These are phyloP conservation scores for Mortierella alpina DNA, from an alignment of 192 early-diverging fungal species.

Conservation along the genomic window DNA sequence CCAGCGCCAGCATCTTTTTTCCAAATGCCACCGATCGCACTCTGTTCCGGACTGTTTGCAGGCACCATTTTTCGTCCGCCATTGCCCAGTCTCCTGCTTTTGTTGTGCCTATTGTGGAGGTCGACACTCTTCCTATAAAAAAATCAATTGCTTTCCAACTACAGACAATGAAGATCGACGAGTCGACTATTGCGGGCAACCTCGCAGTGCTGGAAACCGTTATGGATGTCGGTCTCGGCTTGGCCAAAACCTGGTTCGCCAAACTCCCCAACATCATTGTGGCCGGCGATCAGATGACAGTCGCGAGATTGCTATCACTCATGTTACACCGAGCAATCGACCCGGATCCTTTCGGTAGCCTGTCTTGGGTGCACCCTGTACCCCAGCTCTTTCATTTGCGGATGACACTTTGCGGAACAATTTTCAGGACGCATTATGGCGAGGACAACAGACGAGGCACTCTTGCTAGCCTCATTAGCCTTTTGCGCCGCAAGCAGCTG, in stretches of 20 bases:
- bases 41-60: constrained; percentile 3
- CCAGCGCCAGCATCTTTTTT: constrained; percentile 5
- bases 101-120: constrained; percentile 6
- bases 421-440: constrained; percentile 25
- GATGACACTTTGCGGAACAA: constrained; percentile 1
- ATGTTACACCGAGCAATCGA: constrained; percentile 4
- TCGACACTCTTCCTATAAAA: constrained; percentile 3
- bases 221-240: constrained; percentile 3
- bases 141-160: constrained; percentile 15
- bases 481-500: constrained; percentile 10
- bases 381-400: constrained; percentile 16
- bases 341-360: constrained; percentile 9
- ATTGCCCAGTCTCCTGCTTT: constrained; percentile 5
- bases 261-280: constrained; percentile 9
- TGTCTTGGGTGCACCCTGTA: constrained; percentile 15
- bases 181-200: constrained; percentile 25
- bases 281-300: constrained; percentile 21
- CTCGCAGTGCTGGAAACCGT: constrained; percentile 18
- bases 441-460: background rate
- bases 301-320: constrained; percentile 18
- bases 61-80: constrained; percentile 1
- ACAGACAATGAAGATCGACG: constrained; percentile 24
- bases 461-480: constrained; percentile 5
- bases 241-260: constrained; percentile 15
- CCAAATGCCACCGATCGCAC: background rate